Base-by-base conservation (phyloP, 140 eudicot species). In the Stevia rebaudiana region DNA sequence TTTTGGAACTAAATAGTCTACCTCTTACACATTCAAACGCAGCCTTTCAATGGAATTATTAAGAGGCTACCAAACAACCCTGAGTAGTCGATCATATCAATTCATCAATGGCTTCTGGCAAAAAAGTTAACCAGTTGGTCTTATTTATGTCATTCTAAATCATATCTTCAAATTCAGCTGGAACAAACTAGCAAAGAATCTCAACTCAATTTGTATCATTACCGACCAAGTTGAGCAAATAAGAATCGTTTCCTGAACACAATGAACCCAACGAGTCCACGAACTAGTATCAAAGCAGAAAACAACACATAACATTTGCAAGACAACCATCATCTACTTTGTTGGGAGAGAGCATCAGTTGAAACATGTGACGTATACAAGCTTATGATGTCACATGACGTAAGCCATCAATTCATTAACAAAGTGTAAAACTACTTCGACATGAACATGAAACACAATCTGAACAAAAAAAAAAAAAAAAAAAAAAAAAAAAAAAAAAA, bases 371-470 rank as follows among this genome's bases (percentile, higher is more conserved):
- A 22, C 2, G 21, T 54, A 40, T 65, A 68, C 63, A 68, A 41
- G 74, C 49, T 28, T 46, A 28, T 15, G 42, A 47, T 48, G 55
- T 41, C 73, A 55, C 8, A 40, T 28, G 25, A 44, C 56, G 18
- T 68, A 12, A 6, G 23, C 31, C 5, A 22, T 23, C 53, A 40
- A 18, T 66, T 53, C 65, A 41, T 54, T 64, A 68, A 68, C 47
- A 55, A 18, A 68, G 3, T 5, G 17, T 12, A 31, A 42, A 16
- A 25, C 74, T 55, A 68, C 3, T 68, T 55, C 37, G 23, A 67
- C 40, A 37, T 39, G 54, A 36, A 11, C 61, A 68, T 28, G 25
- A 57, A 42, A 47, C 67, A 46, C 19, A 69, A 69, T 16, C 67
- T 46, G 7, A 56, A 13, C 24, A 56, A n/a, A 18, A 17, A 57